Evolutionary conservation across 192 early-diverging fungal species (phyloP).

Genomic region (Powellomyces hirtus): DNA sequence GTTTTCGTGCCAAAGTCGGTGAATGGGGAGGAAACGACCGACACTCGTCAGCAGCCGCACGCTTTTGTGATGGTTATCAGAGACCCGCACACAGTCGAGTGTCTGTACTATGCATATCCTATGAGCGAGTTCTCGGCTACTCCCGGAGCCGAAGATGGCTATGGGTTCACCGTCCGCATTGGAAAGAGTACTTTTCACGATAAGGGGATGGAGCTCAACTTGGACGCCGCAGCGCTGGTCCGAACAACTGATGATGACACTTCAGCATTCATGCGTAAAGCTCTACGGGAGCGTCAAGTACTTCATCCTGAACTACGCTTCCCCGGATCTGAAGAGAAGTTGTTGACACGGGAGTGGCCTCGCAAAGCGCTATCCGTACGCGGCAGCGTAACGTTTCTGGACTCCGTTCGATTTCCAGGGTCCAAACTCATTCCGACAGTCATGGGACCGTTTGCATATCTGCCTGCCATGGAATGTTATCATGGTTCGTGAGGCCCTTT

Average conservation of each 20-base stretch:
- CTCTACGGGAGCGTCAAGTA: neutral
- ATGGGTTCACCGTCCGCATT: neutral
- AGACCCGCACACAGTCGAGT: conserved; percentile 5
- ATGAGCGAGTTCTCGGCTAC: conserved; percentile 1
- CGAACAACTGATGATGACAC: neutral
- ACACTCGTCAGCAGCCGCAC: neutral
- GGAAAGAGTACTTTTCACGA: neutral
- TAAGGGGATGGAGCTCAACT: neutral
- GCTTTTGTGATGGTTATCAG: conserved; percentile 14
- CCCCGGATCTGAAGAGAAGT: neutral
- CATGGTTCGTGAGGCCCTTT: conserved; percentile 1
- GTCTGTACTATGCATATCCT: conserved; percentile 12
- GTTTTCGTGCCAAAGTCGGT: neutral
- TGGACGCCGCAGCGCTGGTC: neutral
- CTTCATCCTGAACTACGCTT: neutral
- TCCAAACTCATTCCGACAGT: neutral
- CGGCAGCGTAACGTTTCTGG: neutral
- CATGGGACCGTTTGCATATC: conserved; percentile 8
- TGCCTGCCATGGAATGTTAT: conserved; percentile 5
- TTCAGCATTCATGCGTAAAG: neutral
- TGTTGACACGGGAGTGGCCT: neutral
- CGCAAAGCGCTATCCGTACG: conserved; percentile 1
- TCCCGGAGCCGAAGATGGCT: neutral
- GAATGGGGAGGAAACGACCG: neutral
- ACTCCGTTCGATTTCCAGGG: neutral